These are phyloP conservation scores for Penicillium turbatum DNA, from an alignment of 495 filamentous ascomycete genomes.

Conservation along the genomic window DNA sequence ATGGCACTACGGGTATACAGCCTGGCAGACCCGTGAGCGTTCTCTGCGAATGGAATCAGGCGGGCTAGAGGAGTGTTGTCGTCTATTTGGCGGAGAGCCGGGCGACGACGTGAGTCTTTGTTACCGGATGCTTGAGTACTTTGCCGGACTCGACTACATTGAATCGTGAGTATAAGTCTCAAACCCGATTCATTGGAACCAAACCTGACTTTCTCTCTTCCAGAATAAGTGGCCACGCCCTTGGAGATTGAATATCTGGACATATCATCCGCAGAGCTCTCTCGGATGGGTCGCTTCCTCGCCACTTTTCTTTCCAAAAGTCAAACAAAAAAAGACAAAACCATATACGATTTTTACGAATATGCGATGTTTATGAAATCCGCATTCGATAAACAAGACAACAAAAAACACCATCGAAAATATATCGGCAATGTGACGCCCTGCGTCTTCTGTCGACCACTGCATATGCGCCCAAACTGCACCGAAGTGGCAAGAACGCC, in stretches of 20 bases:
- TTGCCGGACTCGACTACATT: constrained; percentile 48
- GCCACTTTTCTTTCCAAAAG: not conserved
- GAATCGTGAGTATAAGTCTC: constrained; percentile 34
- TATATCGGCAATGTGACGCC: constrained; percentile 3
- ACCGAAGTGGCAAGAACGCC: constrained; percentile 25
- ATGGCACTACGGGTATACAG: constrained; percentile 41
- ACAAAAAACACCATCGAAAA: constrained; percentile 13
- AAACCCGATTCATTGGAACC: not conserved
- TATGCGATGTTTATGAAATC: constrained; percentile 7
- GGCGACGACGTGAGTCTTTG: constrained; percentile 45
- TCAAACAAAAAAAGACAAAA: constrained; percentile 8
- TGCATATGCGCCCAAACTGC: constrained; percentile 15
- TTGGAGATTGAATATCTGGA: constrained; percentile 22
- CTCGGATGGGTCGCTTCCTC: not conserved
- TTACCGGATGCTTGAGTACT: constrained; percentile 48
- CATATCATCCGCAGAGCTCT: not conserved
- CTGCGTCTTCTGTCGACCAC: constrained; percentile 8
- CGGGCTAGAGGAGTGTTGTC: constrained; percentile 37
- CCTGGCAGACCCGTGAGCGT: constrained; percentile 36
- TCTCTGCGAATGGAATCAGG: constrained; percentile 20
- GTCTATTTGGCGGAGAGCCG: constrained; percentile 46
- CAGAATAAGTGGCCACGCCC: constrained; percentile 18
- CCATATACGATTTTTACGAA: constrained; percentile 8
- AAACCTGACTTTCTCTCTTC: constrained; percentile 13
- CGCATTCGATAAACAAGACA: constrained; percentile 11